Conservation (phyloP, 2,329 filamentous ascomycete genomes). For the Arachnomyces sp. region DNA sequence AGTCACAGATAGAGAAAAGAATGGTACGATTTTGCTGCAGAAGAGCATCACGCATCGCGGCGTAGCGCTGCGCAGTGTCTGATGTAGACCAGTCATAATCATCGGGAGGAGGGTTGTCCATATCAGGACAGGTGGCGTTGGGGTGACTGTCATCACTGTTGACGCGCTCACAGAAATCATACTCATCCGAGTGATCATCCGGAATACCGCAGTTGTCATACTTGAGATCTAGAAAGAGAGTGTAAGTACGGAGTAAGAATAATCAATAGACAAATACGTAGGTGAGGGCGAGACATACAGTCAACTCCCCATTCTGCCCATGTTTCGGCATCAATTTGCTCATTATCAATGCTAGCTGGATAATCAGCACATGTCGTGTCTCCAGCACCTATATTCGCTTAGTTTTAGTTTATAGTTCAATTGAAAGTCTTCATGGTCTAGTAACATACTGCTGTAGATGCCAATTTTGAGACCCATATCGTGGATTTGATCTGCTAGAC, state of each 20-base stretch:
- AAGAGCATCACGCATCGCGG: constrained; percentile 47
- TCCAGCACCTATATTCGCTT: background rate
- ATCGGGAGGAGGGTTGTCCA: constrained; percentile 31
- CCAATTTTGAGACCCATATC: constrained; percentile 50
- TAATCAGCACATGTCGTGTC: constrained; percentile 38
- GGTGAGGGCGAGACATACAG: constrained; percentile 7
- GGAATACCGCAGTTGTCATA: constrained; percentile 50
- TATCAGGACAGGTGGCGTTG: constrained; percentile 35
- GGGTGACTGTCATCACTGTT: constrained; percentile 25
- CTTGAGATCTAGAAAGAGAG: constrained; percentile 40
- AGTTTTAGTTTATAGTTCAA: too few species aligned
- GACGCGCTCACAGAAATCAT: constrained; percentile 33
- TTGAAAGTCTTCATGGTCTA: too few species aligned
- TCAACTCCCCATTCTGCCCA: constrained; percentile 50
- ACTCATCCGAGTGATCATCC: constrained; percentile 31
- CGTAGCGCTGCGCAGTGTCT: constrained; percentile 41
- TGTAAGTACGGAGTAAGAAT: too few species aligned
- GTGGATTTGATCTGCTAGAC: constrained; percentile 46
- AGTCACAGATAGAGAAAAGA: constrained; percentile 47
- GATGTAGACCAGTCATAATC: constrained; percentile 47
- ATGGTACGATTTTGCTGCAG: constrained; percentile 39
- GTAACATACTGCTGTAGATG: constrained; percentile 39
- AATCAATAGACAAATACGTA: too few species aligned
- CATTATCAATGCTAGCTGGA: constrained; percentile 45
- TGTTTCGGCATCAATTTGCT: constrained; percentile 48